phyloP scores from a whole-genome alignment of 108 stramenopile genomes.

The Skeletonema potamos region DNA sequence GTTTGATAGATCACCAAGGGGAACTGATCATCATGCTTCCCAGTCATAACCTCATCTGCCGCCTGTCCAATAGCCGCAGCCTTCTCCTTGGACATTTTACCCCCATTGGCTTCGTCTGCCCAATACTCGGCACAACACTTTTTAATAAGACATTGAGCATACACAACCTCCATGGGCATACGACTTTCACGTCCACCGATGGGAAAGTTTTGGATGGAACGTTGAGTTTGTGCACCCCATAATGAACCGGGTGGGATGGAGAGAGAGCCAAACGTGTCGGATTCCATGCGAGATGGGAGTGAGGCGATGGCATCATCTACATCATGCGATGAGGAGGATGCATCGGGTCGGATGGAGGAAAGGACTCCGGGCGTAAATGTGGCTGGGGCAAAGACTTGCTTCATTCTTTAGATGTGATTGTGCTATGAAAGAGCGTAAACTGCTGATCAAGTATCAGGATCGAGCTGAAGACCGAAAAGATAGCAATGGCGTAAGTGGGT shows the following conservation, averaged over 20 bases:
- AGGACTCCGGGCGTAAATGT: constrained; percentile 30
- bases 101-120: constrained; percentile 56
- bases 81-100: constrained; percentile 58
- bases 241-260: constrained; percentile 72
- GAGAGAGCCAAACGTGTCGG: constrained; percentile 80
- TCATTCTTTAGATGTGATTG: background rate
- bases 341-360: constrained; percentile 6
- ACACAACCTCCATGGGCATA: constrained; percentile 94
- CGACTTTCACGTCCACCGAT: constrained; percentile 89
- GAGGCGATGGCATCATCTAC: constrained; percentile 22
- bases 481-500: no score
- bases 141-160: constrained; percentile 91
- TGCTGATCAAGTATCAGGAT: no score
- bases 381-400: constrained; percentile 40
- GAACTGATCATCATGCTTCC: constrained; percentile 93
- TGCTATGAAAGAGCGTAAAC: background rate
- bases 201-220: constrained; percentile 94
- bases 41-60: constrained; percentile 90
- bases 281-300: constrained; percentile 78
- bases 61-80: constrained; percentile 87
- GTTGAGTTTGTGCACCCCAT: constrained; percentile 94
- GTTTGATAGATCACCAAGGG: constrained; percentile 97
- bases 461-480: no score
- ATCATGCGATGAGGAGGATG: background rate
- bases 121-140: constrained; percentile 90